A percentile compares a stretch with the other conserved stretches of the same genome.
Conservation (phyloP, 441 rosid species). For the Erysimum pusillum region DNA sequence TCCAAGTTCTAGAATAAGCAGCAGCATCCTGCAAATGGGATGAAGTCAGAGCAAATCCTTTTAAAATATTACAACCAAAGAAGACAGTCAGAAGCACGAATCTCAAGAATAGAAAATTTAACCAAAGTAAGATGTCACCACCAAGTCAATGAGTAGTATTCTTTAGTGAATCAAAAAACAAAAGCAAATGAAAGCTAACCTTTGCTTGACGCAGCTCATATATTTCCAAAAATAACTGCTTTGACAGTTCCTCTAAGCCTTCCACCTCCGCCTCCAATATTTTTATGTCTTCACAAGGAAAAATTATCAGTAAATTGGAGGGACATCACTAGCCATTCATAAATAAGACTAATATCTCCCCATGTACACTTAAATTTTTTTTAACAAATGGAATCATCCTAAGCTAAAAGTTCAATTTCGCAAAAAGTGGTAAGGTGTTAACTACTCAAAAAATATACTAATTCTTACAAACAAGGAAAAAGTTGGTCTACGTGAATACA, state of each 20-base stretch:
- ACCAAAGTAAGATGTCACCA: constrained; percentile 12
- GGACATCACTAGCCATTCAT: constrained; percentile 18
- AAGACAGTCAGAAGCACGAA: constrained; percentile 15
- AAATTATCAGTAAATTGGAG: constrained; percentile 28
- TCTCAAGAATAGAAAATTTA: constrained; percentile 5
- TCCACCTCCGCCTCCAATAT: constrained; percentile 94
- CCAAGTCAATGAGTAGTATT: constrained; percentile 19
- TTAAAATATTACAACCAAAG: constrained; percentile 5
- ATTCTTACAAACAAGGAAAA: neutral
- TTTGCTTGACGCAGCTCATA: constrained; percentile 98
- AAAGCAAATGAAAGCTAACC: constrained; percentile 55
- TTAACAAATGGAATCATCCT: neutral
- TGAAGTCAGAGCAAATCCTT: constrained; percentile 17
- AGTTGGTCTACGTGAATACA: neutral
- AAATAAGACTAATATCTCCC: neutral
- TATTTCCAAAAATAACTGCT: constrained; percentile 96
- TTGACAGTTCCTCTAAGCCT: constrained; percentile 92
- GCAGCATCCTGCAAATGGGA: constrained; percentile 86
- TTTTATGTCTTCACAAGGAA: constrained; percentile 67
- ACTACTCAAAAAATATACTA: constrained; percentile 2
- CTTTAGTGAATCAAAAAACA: constrained; percentile 16
- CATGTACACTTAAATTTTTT: neutral
- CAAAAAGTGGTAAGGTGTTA: neutral
- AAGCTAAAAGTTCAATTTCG: neutral
- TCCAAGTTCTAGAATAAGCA: constrained; percentile 98